Evolutionary conservation across 1,139 yeast species (phyloP).

Genomic region (Yamadazyma spencermartinsiae): DNA sequence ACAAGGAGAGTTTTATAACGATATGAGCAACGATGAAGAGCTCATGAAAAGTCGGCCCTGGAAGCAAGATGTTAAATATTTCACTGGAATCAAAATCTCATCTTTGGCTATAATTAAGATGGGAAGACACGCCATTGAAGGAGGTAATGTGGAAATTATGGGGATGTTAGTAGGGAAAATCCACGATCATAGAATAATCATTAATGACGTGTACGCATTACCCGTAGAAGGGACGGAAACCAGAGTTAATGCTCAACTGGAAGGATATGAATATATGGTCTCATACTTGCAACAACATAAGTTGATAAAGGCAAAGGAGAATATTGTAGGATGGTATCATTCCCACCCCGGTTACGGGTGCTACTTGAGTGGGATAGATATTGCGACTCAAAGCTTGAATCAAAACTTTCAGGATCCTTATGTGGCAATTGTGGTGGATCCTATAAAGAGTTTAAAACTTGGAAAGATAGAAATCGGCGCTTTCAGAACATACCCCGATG

Average conservation of each 20-base stretch:
- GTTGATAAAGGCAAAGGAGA: constrained; percentile 49
- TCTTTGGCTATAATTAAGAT: constrained; percentile 77
- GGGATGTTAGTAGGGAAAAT: constrained; percentile 89
- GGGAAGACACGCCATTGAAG: constrained; percentile 79
- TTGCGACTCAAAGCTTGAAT: constrained; percentile 80
- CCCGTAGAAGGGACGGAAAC: constrained; percentile 98
- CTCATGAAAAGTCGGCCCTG: constrained; percentile 33
- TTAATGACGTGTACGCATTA: constrained; percentile 79
- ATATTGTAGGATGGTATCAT: constrained; percentile 93
- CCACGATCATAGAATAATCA: constrained; percentile 56
- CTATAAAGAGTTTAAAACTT: constrained; percentile 63
- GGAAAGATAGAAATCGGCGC: constrained; percentile 88
- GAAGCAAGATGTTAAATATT: constrained; percentile 55
- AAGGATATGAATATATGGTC: constrained; percentile 95
- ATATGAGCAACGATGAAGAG: constrained; percentile 8
- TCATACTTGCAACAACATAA: constrained; percentile 67
- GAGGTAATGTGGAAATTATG: constrained; percentile 93
- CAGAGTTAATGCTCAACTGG: constrained; percentile 90
- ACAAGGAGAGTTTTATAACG: constrained; percentile 13
- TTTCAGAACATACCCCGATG: constrained; percentile 73
- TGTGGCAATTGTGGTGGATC: constrained; percentile 86
- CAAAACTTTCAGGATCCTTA: constrained; percentile 92
- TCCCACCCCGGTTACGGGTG: constrained; percentile 98
- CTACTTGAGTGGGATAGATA: constrained; percentile 90
- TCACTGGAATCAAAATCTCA: constrained; percentile 66